A percentile compares a stretch with the other conserved stretches of the same genome.
These are phyloP conservation scores for Salix arbutifolia DNA, from an alignment of 345 rosid species.

Conservation along the genomic window DNA sequence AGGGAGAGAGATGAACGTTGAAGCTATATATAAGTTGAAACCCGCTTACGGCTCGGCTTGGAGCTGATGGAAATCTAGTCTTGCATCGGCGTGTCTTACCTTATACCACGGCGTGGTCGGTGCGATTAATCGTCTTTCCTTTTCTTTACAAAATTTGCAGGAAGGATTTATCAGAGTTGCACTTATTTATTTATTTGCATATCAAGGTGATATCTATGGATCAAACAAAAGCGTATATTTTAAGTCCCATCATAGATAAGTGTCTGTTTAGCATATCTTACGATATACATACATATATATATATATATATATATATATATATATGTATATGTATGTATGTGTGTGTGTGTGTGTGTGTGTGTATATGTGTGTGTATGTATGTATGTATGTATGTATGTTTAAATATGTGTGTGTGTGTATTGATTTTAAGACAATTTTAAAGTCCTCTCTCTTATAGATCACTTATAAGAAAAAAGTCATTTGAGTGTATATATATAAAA, in stretches of 20 bases:
- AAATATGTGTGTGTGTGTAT: no score
- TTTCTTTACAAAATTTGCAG: neutral
- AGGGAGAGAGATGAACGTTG: neutral
- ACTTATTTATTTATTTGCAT: neutral
- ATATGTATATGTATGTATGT: no score
- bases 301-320: no score
- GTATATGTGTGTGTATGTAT: no score
- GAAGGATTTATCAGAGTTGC: neutral
- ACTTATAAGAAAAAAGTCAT: no score
- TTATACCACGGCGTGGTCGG: conserved; percentile 31
- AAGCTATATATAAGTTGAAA: neutral
- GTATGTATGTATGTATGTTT: no score
- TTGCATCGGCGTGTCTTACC: conserved; percentile 29
- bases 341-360: no score
- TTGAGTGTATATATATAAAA: no score
- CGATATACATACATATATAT: no score
- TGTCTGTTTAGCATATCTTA: neutral
- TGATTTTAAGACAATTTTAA: no score
- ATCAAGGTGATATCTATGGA: neutral
- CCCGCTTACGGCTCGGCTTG: conserved; percentile 18
- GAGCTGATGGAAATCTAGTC: conserved; percentile 10
- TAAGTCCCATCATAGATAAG: neutral
- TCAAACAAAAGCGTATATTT: neutral
- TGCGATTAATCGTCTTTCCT: conserved; percentile 31
- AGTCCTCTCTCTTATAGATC: no score